phyloP scores from a whole-genome alignment of 2,329 filamentous ascomycete genomes.

The Shiraia bambusicola region DNA sequence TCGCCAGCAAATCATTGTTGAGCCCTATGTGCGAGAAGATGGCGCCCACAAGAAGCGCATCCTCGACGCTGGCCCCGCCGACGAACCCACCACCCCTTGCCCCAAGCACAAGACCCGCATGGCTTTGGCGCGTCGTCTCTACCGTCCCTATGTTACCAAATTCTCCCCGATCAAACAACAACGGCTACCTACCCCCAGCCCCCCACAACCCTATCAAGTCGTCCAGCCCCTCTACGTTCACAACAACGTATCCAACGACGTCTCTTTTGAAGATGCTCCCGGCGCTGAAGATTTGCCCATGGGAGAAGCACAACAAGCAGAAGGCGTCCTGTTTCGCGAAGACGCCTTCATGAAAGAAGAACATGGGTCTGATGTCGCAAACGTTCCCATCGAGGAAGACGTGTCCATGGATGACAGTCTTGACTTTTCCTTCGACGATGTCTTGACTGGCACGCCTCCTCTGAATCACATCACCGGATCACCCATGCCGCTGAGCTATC shows the following conservation, averaged over 20 bases:
- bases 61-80: constrained; percentile 24
- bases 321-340: no score
- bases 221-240: no score
- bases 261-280: no score
- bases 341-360: not conserved
- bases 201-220: no score
- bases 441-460: constrained; percentile 15
- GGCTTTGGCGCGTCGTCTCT: not conserved
- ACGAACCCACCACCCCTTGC: constrained; percentile 15
- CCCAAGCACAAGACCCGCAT: constrained; percentile 1
- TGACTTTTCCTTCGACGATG: constrained; percentile 21
- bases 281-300: no score
- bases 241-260: no score
- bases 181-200: no score
- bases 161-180: not conserved
- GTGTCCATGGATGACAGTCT: constrained; percentile 10
- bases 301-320: no score
- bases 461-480: constrained; percentile 13
- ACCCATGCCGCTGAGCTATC: not conserved
- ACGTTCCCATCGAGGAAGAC: not conserved
- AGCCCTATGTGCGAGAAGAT: constrained; percentile 20
- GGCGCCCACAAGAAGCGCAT: constrained; percentile 36
- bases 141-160: not conserved
- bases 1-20: constrained; percentile 21
- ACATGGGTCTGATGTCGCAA: not conserved